Evolutionary conservation across 2,329 filamentous ascomycete species (phyloP), one percentile per base, ranked within the genome.

Genomic region (Nemania bipapillata): DNA sequence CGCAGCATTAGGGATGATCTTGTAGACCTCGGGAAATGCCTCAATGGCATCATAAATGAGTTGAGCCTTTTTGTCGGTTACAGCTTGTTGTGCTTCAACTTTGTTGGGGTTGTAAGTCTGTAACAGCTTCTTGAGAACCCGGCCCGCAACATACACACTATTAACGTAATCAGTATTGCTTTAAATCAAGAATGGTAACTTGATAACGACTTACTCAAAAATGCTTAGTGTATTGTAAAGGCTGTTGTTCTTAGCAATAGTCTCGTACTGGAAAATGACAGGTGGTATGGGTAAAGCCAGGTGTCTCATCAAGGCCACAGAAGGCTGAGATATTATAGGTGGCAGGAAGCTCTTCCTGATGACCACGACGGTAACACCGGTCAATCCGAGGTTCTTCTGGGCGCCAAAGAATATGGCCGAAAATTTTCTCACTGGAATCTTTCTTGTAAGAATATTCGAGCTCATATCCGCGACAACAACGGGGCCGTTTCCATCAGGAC

Each of bases 181-280:
- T 26, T 11, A n/a, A 26, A 24, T 37, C 6, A 58, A 9, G 22
- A 37, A 35, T 22, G 3, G n/a, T 15, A 49, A 20, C 17, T 28
- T 40, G 20, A 54, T 5, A 47, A 49, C 8, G 79, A 89, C 87
- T 89, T 79, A 89, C 87, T 89, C 94, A 76, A 98, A 97, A 76
- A 98, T 97, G 76, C 93, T 94, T 11, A 98, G 84, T 0, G 95
- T 98, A 82, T 98, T 98, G 84, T 98, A 98, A 30, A 98, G 86
- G 74, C 92, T 96, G 83, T 97, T 96, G 83, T 96, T 96, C 85
- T 96, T 96, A 47, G 92, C 91, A 73, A 96, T 91, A 0, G 88
- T 93, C 70, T 93, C 90, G 77, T 95, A 98, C 72, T 92, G 88
- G 55, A 98, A 83, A 50, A 97, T 87, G 20, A 92, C 87, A 2